Evolutionary conservation across 2,329 filamentous ascomycete species (phyloP), one percentile per base, ranked within the genome.

Genomic region (Amylocarpus encephaloides): DNA sequence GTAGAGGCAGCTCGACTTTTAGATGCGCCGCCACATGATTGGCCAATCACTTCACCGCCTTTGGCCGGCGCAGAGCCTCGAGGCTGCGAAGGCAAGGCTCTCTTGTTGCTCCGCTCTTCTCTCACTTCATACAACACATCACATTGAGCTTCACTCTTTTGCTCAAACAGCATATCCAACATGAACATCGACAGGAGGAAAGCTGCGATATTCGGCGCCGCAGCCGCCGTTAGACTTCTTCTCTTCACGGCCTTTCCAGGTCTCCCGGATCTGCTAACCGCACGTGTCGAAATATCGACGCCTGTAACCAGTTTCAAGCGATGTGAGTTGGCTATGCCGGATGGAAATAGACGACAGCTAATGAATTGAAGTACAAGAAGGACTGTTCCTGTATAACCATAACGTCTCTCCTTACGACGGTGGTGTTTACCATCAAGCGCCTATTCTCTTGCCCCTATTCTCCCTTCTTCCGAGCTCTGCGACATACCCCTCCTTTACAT

Each of bases 221-320:
- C 91, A 51, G 84, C 87, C 49, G 78, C 83, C 55, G 74, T 97
- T 60, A 84, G 93, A 60, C 76, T 97, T 53, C 71, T 88, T 49
- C 79, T 97, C 47, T 91, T 90, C 67, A 75, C 83, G 52, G 75
- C 83, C 51, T 95, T 96, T 66, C 91, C 93, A 55, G 80, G 80
- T 34, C 76, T 98, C 36, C 88, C 92, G 46, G 83, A 90, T 67
- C 77, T 95, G 55, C 77, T 98, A 55, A 93, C 89, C 16, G 87
- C 86, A 57, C 86, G 93, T 65, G 93, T 96, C 62, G 93, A 98
- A 75, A 86, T 98, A 64, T 96, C 93, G 40, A 98, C 93, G 18
- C 92, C 93, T 35, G 86, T 97, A 42, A 96, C 89, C 62, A 95
- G 92, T 78, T 98, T 96, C 79, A 97, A 97, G 75, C 82, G 93